phyloP scores from a whole-genome alignment of 169 alveolate genomes.

The Plasmodium coatneyi region DNA sequence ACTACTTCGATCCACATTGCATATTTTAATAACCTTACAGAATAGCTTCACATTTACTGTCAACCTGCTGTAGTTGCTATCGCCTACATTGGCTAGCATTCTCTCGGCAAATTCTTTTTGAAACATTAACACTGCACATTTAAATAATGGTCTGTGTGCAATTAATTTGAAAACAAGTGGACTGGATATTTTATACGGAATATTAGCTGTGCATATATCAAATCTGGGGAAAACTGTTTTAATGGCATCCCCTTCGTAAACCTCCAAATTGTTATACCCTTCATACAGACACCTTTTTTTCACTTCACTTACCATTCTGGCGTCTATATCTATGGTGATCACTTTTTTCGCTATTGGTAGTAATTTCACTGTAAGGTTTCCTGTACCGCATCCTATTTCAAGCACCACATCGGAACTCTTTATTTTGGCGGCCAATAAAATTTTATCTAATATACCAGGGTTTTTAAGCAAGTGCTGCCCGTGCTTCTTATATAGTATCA shows the following conservation, averaged over 20 bases:
- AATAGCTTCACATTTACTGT: constrained; percentile 96
- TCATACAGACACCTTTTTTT: constrained; percentile 92
- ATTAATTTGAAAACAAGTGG: constrained; percentile 98
- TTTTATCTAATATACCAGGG: constrained; percentile 96
- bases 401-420: constrained; percentile 97
- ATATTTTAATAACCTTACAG: constrained; percentile 91
- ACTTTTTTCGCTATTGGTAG: constrained; percentile 96
- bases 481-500: constrained; percentile 91
- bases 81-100: constrained; percentile 95
- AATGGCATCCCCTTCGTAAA: constrained; percentile 95
- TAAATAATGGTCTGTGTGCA: constrained; percentile 96
- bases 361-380: constrained; percentile 96
- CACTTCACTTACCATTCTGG: constrained; percentile 99
- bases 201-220: constrained; percentile 98
- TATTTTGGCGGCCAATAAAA: constrained; percentile 96
- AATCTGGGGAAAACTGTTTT: constrained; percentile 95
- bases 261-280: constrained; percentile 91
- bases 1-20: constrained; percentile 96
- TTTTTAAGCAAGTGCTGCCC: constrained; percentile 99
- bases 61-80: constrained; percentile 96
- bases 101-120: constrained; percentile 99
- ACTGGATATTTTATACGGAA: constrained; percentile 99
- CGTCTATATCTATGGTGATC: constrained; percentile 98
- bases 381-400: constrained; percentile 99
- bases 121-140: constrained; percentile 99